Base-by-base conservation (phyloP, 75 land plant species). In the Azolla pinnata region DNA sequence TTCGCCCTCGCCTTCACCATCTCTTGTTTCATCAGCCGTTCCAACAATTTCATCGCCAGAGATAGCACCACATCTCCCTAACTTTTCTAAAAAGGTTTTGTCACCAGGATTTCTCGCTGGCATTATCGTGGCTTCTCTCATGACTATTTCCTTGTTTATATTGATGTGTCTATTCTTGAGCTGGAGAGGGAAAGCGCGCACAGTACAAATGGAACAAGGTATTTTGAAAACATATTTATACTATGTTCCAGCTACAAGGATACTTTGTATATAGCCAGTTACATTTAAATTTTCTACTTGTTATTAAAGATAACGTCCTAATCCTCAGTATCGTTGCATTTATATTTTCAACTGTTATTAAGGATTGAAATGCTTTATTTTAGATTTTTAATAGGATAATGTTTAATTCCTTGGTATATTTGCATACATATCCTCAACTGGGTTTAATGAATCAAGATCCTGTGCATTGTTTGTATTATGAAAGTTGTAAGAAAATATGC, bases 71-170 rank as follows among this genome's bases (percentile, higher is more conserved):
- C n/a, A n/a, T n/a, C n/a, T n/a, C n/a, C n/a, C n/a, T n/a, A n/a
- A n/a, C n/a, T n/a, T n/a, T n/a, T 48, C 54, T 30, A 35, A 35
- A 16, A 26, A 28, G 30, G 16, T 21, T 31, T 54, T 60, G 14
- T 57, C 73, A 33, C 46, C 40, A 19, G 71, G 71, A 32, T 45
- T 44, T 24, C 57, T 82, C 28, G 54, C 70, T 62, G 76, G 64
- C 56, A 26, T 69, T 59, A 68, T 58, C 30, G 23, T 68, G 50
- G 69, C 52, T 9, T 76, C 65, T 30, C 20, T 57, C 26, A 3
- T 65, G 24, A 33, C 66, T 32, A 25, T 71, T 44, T 2, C 56
- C 28, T 48, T 38, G 8, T 32, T 54, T 26, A 28, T 63, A 1
- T 56, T 79, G 19, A 48, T 56, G 10, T 28, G 66, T 21, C 56